A percentile compares a stretch with the other conserved stretches of the same genome.
These are phyloP conservation scores for Irpex sp. DNA, from an alignment of 1,284 basidiomycete species.

Conservation along the genomic window DNA sequence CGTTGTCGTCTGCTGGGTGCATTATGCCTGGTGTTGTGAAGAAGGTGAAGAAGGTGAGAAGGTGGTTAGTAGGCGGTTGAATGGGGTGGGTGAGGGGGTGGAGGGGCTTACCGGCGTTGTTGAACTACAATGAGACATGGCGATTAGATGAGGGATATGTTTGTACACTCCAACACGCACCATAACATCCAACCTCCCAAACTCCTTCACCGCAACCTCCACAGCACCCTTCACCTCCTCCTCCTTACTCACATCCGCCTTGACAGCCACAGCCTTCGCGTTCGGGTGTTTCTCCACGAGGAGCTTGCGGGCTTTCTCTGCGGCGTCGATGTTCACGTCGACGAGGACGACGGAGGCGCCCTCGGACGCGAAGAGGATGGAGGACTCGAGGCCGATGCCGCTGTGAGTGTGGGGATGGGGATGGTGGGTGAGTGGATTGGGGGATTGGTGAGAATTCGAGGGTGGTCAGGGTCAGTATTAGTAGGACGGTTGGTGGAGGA, in stretches of 20 bases:
- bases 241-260: conserved; percentile 89
- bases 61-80: conserved; percentile 2
- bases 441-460: too few relatives aligned
- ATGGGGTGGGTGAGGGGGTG: conserved; percentile 2
- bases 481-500: too few relatives aligned
- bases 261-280: conserved; percentile 69
- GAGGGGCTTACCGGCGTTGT: conserved; percentile 69
- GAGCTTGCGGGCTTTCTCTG: conserved; percentile 64
- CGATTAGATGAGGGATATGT: background rate
- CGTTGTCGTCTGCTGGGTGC: conserved; percentile 93
- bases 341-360: conserved; percentile 85
- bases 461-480: too few relatives aligned
- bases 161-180: conserved; percentile 38
- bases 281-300: conserved; percentile 69
- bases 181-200: conserved; percentile 91
- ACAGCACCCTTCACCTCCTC: conserved; percentile 80
- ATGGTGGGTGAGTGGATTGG: conserved; percentile 4
- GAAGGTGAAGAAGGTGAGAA: too few relatives aligned
- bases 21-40: conserved; percentile 71
- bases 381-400: conserved; percentile 92
- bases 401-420: too few relatives aligned
- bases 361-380: conserved; percentile 89
- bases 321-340: conserved; percentile 82
- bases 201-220: conserved; percentile 75
- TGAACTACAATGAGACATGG: conserved; percentile 52